These are phyloP conservation scores for Fimicolochytrium jonesii DNA, from an alignment of 192 early-diverging fungal species.

Conservation along the genomic window DNA sequence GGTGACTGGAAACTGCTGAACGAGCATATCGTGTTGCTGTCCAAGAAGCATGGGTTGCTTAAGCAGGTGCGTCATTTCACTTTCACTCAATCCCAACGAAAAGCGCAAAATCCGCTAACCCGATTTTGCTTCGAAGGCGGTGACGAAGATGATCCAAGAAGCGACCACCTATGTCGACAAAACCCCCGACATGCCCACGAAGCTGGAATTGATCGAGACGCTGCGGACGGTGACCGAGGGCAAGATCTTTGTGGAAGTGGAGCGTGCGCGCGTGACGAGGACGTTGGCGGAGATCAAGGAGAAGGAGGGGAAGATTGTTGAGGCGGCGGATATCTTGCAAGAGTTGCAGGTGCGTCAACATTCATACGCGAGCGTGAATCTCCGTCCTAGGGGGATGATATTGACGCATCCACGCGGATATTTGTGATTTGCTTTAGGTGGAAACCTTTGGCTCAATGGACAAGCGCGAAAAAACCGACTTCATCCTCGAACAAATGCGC, in stretches of 20 bases:
- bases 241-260: constrained; percentile 99
- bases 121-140: constrained; percentile 57
- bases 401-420: not conserved
- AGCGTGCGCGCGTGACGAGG: constrained; percentile 89
- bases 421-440: constrained; percentile 47
- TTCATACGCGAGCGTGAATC: too few relatives aligned
- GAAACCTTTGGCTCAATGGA: constrained; percentile 99
- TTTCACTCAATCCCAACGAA: not conserved
- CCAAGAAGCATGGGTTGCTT: constrained; percentile 97
- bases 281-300: constrained; percentile 87
- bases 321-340: constrained; percentile 93
- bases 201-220: constrained; percentile 90
- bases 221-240: constrained; percentile 94
- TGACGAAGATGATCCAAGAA: constrained; percentile 91
- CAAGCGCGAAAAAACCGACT: constrained; percentile 97
- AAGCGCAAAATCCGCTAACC: not conserved
- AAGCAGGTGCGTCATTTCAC: constrained; percentile 57
- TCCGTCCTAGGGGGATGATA: too few relatives aligned
- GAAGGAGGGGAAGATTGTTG: constrained; percentile 80
- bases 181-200: constrained; percentile 74
- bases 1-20: constrained; percentile 86
- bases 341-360: constrained; percentile 88
- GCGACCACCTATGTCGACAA: constrained; percentile 84
- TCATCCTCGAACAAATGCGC: constrained; percentile 98
- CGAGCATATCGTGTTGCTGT: constrained; percentile 84